Conservation (phyloP, 73 alveolate species). For the Tetrahymena thermophila region DNA sequence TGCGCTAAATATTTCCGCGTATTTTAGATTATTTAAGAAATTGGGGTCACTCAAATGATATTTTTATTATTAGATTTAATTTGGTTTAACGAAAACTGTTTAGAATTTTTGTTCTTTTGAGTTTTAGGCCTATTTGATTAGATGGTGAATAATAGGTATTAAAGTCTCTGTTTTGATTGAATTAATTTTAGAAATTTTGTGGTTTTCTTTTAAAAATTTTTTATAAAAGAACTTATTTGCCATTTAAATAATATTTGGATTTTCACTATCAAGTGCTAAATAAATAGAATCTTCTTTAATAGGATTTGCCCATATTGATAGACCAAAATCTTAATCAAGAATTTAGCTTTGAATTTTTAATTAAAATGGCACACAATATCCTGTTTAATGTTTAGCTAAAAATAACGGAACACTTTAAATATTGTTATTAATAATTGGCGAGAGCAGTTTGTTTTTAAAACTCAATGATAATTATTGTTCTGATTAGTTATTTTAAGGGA, state of each 20-base stretch:
- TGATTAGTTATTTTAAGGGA: not conserved
- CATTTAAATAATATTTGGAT: not conserved
- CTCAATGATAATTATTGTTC: not conserved
- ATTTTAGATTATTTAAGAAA: not conserved
- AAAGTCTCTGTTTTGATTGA: not conserved
- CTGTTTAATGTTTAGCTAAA: not conserved
- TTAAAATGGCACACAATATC: not conserved
- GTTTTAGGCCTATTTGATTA: not conserved
- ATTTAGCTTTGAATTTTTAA: not conserved
- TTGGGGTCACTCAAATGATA: not conserved
- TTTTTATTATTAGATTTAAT: not conserved
- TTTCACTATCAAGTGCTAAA: not conserved
- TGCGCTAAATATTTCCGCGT: not conserved
- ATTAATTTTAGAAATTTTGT: not conserved
- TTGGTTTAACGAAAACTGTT: not conserved
- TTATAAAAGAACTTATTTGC: not conserved
- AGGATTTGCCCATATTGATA: not conserved
- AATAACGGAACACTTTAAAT: not conserved
- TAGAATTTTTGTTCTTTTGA: not conserved
- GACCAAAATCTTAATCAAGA: not conserved
- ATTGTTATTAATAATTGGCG: not conserved
- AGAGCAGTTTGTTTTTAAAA: not conserved
- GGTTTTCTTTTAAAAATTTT: not conserved
- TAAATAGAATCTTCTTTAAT: not conserved
- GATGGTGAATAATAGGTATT: not conserved